Evolutionary conservation across 768 basidiomycete genomes (phyloP).

Genomic region (Auriculariales sp.): DNA sequence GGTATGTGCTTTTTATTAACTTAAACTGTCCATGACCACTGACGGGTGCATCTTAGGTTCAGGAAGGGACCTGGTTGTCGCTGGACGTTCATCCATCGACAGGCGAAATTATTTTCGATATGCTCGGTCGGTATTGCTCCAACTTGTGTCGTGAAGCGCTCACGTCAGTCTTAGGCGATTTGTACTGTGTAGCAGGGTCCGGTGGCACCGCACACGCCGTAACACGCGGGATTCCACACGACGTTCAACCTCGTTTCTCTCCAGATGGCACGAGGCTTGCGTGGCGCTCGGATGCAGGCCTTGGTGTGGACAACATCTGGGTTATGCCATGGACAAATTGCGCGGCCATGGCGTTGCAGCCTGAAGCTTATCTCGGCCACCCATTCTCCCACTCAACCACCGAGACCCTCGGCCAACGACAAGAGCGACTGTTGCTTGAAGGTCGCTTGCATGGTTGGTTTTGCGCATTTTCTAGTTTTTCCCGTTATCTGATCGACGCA

Average conservation of each 20-base stretch:
- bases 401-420: constrained; percentile 34
- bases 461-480: constrained; percentile 1
- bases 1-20: constrained; percentile 17
- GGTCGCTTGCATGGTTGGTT: constrained; percentile 35
- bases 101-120: constrained; percentile 62
- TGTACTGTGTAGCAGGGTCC: constrained; percentile 49
- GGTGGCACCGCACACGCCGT: constrained; percentile 38
- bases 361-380: constrained; percentile 28
- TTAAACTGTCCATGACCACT: not conserved
- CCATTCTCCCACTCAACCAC: constrained; percentile 32
- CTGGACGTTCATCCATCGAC: constrained; percentile 54
- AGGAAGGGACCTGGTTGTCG: constrained; percentile 63
- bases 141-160: not conserved
- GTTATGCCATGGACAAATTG: constrained; percentile 52
- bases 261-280: constrained; percentile 48
- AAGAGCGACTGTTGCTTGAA: constrained; percentile 37
- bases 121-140: constrained; percentile 25
- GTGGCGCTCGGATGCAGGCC: constrained; percentile 57
- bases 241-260: constrained; percentile 61
- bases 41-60: constrained; percentile 5
- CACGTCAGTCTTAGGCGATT: constrained; percentile 25
- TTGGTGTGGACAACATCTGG: constrained; percentile 72
- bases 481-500: not conserved
- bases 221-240: constrained; percentile 51
- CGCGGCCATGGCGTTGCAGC: constrained; percentile 31